Evolutionary conservation across 108 stramenopile species (phyloP), one percentile per base, ranked within the genome.

Genomic region (Pseudonitzschia delicatissima): DNA sequence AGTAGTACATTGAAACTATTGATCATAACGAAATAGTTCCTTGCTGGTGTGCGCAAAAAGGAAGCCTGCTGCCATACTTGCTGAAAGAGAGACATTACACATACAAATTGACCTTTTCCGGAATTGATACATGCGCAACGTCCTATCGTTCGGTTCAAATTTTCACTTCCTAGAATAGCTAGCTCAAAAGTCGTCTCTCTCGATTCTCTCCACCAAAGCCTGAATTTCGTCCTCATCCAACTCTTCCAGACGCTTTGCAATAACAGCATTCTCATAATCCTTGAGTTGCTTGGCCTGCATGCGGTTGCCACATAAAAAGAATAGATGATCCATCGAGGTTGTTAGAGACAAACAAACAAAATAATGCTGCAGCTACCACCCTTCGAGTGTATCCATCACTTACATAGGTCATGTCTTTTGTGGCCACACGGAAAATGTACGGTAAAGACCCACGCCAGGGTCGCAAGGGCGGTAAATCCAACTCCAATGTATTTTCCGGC

Each of bases 401-500:
- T 62, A 78, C 93, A 84, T 98, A 98, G n/a, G 97, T 98, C 97
- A 98, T 98, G 73, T 96, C 93, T 69, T 98, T 98, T 32, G 91
- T 96, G 1, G 93, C 95, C 6, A 98, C 97, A 55, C 97, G 85
- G 67, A 96, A 96, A 49, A 98, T 85, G 71, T 98, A 98, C n/a
- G 0, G 93, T 95, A 5, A 77, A 62, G 3, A 87, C 87, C 93
- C 93, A 94, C 1, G 83, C 64, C 7, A 88, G 40, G 49, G 82
- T 87, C 1, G 80, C 81, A 6, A 86, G 23, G 5, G 86, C 79
- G 2, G 88, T 88, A 57, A 94, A 94, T 9, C 89, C 90, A 23
- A 88, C 82, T 8, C 90, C 88, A 55, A 94, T 91, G 66, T 79
- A 76, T 57, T 87, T 72, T 59, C 90, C 90, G 5, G 83, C 81